Percentiles rank a stretch among this genome's conserved stretches.
These are phyloP conservation scores for Alternaria brassicae DNA, from an alignment of 2,329 filamentous ascomycete species.

Conservation along the genomic window DNA sequence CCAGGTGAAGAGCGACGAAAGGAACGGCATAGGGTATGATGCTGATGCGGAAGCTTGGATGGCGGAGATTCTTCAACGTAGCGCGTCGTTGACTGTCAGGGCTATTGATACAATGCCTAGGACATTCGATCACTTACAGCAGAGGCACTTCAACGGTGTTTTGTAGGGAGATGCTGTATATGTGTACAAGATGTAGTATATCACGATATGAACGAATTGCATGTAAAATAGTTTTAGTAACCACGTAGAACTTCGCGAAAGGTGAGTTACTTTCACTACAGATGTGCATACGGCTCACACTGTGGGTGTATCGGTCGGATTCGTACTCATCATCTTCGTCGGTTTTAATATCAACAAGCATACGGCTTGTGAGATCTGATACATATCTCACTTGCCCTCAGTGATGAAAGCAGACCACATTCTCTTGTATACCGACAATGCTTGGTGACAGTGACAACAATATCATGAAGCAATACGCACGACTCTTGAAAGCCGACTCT, in stretches of 20 bases:
- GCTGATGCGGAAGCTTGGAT: conserved; percentile 26
- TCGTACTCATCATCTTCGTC: neutral
- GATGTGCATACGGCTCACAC: conserved; percentile 20
- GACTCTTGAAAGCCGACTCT: too few relatives aligned
- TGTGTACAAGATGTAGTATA: neutral
- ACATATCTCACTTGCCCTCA: too few relatives aligned
- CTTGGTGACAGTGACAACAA: too few relatives aligned
- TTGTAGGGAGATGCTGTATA: neutral
- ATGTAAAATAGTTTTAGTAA: neutral
- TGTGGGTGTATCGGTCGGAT: conserved; percentile 8
- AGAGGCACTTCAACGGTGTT: conserved; percentile 28
- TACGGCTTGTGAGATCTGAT: too few relatives aligned
- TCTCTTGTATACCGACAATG: too few relatives aligned
- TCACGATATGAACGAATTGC: neutral
- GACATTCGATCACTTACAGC: conserved; percentile 44
- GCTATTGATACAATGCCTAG: conserved; percentile 56
- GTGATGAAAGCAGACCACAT: too few relatives aligned
- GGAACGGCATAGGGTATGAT: conserved; percentile 37
- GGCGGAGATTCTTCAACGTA: conserved; percentile 40
- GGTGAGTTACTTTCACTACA: neutral
- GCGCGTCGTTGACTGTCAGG: conserved; percentile 50
- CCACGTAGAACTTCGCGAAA: neutral
- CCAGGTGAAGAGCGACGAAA: conserved; percentile 46
- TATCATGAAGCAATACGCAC: too few relatives aligned
- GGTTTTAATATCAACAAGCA: neutral